A percentile compares a stretch with the other conserved stretches of the same genome.
phyloP scores from a whole-genome alignment of 2,329 filamentous ascomycete species.

The Ophiocordyceps camponoti-rufipedis region DNA sequence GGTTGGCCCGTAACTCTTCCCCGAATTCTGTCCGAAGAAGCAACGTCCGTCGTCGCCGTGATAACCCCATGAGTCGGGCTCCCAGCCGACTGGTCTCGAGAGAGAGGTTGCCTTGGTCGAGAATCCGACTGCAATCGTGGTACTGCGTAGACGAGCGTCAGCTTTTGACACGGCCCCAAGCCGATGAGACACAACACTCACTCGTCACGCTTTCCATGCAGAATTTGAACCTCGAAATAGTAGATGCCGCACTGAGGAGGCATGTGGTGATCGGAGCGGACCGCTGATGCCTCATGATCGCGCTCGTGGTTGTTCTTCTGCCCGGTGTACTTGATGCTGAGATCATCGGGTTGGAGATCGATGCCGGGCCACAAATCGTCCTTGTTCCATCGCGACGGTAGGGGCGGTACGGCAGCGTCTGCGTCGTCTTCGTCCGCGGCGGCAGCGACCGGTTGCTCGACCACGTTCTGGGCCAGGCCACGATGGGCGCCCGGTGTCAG shows the following conservation, averaged over 20 bases:
- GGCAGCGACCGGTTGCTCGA: conserved; percentile 63
- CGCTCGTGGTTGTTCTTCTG: conserved; percentile 27
- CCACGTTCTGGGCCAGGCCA: conserved; percentile 67
- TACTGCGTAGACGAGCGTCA: conserved; percentile 18
- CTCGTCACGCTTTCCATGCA: conserved; percentile 34
- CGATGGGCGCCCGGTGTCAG: conserved; percentile 38
- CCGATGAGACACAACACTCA: conserved; percentile 16
- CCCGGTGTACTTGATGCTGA: conserved; percentile 46
- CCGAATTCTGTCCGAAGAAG: conserved; percentile 36
- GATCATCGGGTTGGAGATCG: conserved; percentile 56
- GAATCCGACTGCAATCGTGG: conserved; percentile 46
- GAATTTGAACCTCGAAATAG: conserved; percentile 60
- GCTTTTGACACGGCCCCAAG: neutral
- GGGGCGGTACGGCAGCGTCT: conserved; percentile 32
- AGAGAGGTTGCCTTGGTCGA: conserved; percentile 33
- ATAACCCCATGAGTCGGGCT: conserved; percentile 49
- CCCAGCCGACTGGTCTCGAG: conserved; percentile 45
- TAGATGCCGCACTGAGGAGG: conserved; percentile 83
- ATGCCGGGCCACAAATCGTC: conserved; percentile 56
- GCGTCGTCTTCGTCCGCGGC: conserved; percentile 41
- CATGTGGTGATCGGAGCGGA: conserved; percentile 74
- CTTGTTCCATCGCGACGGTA: conserved; percentile 72
- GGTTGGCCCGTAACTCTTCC: conserved; percentile 36
- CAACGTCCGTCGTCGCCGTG: conserved; percentile 50
- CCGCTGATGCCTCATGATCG: conserved; percentile 60